Evolutionary conservation across 1,284 basidiomycete genomes (phyloP), one percentile per base, ranked within the genome.

Genomic region (Leccinum colubrinum): DNA sequence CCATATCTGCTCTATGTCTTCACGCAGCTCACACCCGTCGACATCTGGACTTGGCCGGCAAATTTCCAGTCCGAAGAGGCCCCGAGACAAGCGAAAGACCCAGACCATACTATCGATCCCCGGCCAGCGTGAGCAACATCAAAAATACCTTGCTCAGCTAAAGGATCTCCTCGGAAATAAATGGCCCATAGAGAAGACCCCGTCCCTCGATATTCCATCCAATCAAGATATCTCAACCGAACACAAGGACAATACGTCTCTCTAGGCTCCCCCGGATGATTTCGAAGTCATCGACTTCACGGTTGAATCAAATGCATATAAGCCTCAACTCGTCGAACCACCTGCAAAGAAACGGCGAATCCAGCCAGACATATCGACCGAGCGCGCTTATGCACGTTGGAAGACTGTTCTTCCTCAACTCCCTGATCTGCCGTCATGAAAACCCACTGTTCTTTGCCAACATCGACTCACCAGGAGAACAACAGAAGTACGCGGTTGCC

Each of bases 391-490:
- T 27, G 22, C 11, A 27, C 22, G 15, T 1, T 51, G 50, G 50
- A 51, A 27, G 20, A 11, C 50, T 51, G 11, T 27, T 27, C 50
- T 51, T 27, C 50, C 50, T 11, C 9, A 22, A 22, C 50, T 27
- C 25, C 2, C 51, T 61, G 5, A 58, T 61, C 9, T 61, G 54
- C n/a, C 22, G 46, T 2, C 54, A 56, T 41, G 55, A 60, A 4
- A 56, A 56, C 9, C 55, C 55, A 2, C 55, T 60, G 6, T 60
- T 60, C 46, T 56, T 60, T 7, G 9, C 41, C 1, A 60, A 60
- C 15, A 33, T 61, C 3, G 60, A 61, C 17, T 43, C 50, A 4
- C 55, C 30, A 1, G 51, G 60, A 12, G 60, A 61, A 43, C 60
- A 61, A 46, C 55, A 61, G 46, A 61, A 61, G 22, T 61, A 61